These are phyloP conservation scores for Fulvia fulva DNA, from an alignment of 2,329 filamentous ascomycete species.

Conservation along the genomic window DNA sequence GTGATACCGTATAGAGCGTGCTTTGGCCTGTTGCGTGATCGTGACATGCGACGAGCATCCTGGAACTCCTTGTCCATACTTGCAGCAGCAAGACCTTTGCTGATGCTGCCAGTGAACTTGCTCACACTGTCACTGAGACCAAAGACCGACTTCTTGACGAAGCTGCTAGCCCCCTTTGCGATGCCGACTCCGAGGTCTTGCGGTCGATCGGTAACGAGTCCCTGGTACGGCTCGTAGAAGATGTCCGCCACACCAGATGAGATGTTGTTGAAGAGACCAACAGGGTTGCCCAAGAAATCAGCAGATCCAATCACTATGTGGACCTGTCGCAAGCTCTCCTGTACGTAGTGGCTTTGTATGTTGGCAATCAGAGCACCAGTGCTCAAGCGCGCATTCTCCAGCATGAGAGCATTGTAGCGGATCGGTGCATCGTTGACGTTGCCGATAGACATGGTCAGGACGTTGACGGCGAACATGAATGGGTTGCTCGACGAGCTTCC, in stretches of 20 bases:
- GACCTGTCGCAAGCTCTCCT: conserved; percentile 91
- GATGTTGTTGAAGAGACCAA: conserved; percentile 96
- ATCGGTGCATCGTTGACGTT: conserved; percentile 98
- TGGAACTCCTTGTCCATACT: conserved; percentile 99
- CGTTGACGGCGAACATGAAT: conserved; percentile 97
- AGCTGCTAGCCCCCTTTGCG: conserved; percentile 92
- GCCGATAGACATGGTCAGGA: conserved; percentile 98
- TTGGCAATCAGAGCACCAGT: conserved; percentile 78
- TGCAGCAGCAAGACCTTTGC: conserved; percentile 90
- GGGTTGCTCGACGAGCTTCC: conserved; percentile 80
- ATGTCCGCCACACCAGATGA: conserved; percentile 96
- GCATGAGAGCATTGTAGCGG: conserved; percentile 84
- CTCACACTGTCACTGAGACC: conserved; percentile 96
- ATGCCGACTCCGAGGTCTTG: conserved; percentile 94
- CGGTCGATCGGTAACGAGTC: conserved; percentile 89
- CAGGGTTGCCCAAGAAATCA: conserved; percentile 95
- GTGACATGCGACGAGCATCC: conserved; percentile 87
- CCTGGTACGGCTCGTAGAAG: conserved; percentile 98
- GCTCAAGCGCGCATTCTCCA: conserved; percentile 93
- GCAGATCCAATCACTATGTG: conserved; percentile 97
- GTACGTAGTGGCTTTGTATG: conserved; percentile 90
- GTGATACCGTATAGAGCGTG: conserved; percentile 96
- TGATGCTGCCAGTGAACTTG: conserved; percentile 95
- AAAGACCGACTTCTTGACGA: conserved; percentile 98
- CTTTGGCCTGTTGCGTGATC: conserved; percentile 89